Evolutionary conservation across 805 yeast species (phyloP).

Genomic region (Clavispora asparagi): DNA sequence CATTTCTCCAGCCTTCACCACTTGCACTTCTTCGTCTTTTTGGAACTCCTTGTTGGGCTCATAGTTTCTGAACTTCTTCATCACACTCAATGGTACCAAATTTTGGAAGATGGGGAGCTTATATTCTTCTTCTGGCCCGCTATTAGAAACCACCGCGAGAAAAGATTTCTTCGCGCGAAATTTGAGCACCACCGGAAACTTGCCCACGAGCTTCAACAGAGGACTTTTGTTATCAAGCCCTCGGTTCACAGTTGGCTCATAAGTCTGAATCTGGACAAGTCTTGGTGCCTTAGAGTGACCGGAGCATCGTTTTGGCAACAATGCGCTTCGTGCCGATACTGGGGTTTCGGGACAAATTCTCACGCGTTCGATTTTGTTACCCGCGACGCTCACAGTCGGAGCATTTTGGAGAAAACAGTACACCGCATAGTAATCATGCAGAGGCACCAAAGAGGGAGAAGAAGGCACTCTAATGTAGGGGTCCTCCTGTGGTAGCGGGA

Average conservation of each 20-base stretch:
- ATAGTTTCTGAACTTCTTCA: background rate
- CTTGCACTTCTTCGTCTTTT: background rate
- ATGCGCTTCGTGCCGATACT: background rate
- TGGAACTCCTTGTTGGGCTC: constrained; percentile 3
- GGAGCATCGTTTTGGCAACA: background rate
- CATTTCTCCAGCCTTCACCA: background rate
- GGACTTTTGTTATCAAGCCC: background rate
- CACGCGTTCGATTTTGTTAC: background rate
- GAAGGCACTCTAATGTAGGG: background rate
- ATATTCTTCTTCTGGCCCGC: constrained; percentile 11
- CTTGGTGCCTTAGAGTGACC: background rate
- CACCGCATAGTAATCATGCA: background rate
- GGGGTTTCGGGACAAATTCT: background rate
- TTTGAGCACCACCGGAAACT: background rate
- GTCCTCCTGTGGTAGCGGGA: background rate
- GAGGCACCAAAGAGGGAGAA: background rate
- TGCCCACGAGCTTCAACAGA: background rate
- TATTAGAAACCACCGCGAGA: background rate
- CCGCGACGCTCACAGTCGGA: background rate
- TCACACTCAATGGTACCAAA: constrained; percentile 1
- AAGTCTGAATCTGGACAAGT: background rate
- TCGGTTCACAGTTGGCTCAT: background rate
- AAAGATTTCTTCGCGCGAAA: background rate
- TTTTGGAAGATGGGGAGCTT: constrained; percentile 7
- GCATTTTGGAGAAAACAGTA: background rate